Evolutionary conservation across 495 filamentous ascomycete genomes (phyloP).

Genomic region (Podospora anserina): DNA sequence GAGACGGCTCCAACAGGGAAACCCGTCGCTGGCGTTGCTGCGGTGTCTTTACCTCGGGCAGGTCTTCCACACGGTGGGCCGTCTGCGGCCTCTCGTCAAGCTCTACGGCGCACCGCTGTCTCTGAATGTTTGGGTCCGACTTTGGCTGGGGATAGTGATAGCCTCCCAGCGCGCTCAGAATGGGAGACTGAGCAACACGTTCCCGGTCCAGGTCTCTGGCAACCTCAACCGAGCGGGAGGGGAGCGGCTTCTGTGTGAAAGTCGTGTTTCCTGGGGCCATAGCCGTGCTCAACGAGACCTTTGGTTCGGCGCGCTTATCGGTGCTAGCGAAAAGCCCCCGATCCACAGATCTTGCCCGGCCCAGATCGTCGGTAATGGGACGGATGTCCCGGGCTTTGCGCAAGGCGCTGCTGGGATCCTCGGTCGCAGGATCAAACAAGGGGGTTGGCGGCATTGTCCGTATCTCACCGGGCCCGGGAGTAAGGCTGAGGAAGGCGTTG

Average conservation of each 20-base stretch:
- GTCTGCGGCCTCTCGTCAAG: slow-evolving; percentile 39
- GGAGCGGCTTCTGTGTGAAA: slow-evolving; percentile 41
- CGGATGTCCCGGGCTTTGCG: slow-evolving; percentile 49
- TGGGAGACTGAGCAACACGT: slow-evolving; percentile 32
- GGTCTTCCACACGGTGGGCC: slow-evolving; percentile 40
- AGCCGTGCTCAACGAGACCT: slow-evolving; percentile 58
- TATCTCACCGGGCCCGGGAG: slow-evolving; percentile 36
- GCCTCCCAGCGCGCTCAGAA: slow-evolving; percentile 31
- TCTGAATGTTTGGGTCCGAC: slow-evolving; percentile 48
- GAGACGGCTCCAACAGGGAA: slow-evolving; percentile 30
- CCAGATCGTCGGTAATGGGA: slow-evolving; percentile 42
- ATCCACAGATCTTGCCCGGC: slow-evolving; percentile 56
- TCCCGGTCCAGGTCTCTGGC: slow-evolving; percentile 22
- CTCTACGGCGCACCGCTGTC: slow-evolving; percentile 31
- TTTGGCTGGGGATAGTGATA: slow-evolving; percentile 42
- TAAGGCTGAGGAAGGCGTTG: slow-evolving; percentile 49
- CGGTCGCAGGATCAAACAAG: slow-evolving; percentile 42
- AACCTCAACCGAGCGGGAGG: slow-evolving; percentile 34
- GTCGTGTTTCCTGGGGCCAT: slow-evolving; percentile 63
- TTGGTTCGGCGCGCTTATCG: slow-evolving; percentile 64
- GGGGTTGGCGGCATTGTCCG: slow-evolving; percentile 47
- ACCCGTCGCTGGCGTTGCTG: slow-evolving; percentile 27
- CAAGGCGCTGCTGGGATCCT: slow-evolving; percentile 38
- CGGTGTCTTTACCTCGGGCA: slow-evolving; percentile 28
- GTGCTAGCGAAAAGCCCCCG: slow-evolving; percentile 49